Percentiles rank a stretch among this genome's conserved stretches.
Conservation (phyloP, 257 asterid species). For the Misopates orontium region DNA sequence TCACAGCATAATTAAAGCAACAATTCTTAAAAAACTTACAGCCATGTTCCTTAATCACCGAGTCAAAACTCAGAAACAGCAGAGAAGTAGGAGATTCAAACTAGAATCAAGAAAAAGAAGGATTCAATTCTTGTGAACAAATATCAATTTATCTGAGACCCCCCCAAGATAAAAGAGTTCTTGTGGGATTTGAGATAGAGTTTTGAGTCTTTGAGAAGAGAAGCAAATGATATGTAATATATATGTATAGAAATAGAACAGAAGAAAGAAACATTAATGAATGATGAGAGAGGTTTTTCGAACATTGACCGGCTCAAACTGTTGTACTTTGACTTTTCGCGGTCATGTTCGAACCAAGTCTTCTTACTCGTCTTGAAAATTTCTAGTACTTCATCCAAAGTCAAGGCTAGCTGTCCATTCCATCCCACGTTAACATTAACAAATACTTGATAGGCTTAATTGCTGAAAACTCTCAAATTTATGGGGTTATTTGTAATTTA, state of each 20-base stretch:
- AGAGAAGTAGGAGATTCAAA: neutral
- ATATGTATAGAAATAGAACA: neutral
- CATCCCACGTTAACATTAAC: neutral
- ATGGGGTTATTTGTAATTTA: too few relatives aligned
- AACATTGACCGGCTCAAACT: constrained; percentile 44
- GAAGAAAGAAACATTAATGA: constrained; percentile 28
- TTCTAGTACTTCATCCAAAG: constrained; percentile 11
- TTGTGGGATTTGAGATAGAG: constrained; percentile 17
- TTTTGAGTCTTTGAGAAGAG: constrained; percentile 2
- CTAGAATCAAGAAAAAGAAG: constrained; percentile 4
- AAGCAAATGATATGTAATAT: neutral
- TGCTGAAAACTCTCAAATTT: too few relatives aligned
- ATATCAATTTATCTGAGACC: neutral
- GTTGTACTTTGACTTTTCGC: constrained; percentile 25
- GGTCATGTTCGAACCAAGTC: constrained; percentile 29
- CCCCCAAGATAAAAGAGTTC: constrained; percentile 15
- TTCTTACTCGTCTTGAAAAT: constrained; percentile 36
- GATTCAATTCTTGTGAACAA: neutral
- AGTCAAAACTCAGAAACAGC: constrained; percentile 22
- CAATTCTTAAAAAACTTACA: constrained; percentile 29
- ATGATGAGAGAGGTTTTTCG: constrained; percentile 30
- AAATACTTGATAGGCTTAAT: too few relatives aligned
- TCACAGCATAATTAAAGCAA: neutral
- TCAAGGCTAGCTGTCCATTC: neutral
- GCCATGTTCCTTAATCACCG: constrained; percentile 38